Conservation (phyloP, 306 rosid species). For the Trifolium pratense region DNA sequence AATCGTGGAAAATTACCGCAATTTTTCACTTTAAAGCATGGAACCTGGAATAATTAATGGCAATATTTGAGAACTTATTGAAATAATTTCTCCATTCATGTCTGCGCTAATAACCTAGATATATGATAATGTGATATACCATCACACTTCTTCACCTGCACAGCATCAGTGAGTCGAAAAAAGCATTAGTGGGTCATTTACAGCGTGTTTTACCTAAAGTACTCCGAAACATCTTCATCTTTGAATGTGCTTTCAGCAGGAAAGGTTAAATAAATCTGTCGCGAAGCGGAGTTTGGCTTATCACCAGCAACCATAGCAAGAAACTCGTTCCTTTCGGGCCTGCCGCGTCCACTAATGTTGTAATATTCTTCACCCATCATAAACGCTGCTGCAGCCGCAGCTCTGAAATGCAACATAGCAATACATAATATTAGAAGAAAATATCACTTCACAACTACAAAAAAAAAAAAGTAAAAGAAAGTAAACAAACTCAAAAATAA, state of each 20-base stretch:
- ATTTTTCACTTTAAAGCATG: background rate
- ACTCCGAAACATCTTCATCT: constrained; percentile 96
- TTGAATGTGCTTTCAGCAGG: constrained; percentile 98
- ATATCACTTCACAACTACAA: constrained; percentile 11
- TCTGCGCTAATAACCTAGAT: constrained; percentile 9
- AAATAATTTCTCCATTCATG: constrained; percentile 4
- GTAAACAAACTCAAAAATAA: constrained; percentile 2
- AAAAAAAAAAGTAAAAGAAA: background rate
- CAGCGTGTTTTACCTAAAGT: constrained; percentile 70
- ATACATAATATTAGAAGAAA: constrained; percentile 6
- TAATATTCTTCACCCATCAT: constrained; percentile 82
- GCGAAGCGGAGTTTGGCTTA: constrained; percentile 79
- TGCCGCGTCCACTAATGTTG: constrained; percentile 66
- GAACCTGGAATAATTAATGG: constrained; percentile 17
- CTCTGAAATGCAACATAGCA: constrained; percentile 52
- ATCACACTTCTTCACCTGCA: constrained; percentile 27
- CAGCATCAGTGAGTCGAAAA: constrained; percentile 12
- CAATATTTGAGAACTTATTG: constrained; percentile 25
- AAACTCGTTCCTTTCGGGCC: constrained; percentile 81
- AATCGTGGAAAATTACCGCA: constrained; percentile 28
- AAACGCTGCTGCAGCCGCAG: constrained; percentile 52
- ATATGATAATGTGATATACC: background rate
- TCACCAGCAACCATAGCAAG: constrained; percentile 66
- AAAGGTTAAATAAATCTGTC: constrained; percentile 93
- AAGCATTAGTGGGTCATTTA: constrained; percentile 23